Evolutionary conservation across 140 eudicot species (phyloP), one percentile per base, ranked within the genome.

Genomic region (Bidens hawaiensis): DNA sequence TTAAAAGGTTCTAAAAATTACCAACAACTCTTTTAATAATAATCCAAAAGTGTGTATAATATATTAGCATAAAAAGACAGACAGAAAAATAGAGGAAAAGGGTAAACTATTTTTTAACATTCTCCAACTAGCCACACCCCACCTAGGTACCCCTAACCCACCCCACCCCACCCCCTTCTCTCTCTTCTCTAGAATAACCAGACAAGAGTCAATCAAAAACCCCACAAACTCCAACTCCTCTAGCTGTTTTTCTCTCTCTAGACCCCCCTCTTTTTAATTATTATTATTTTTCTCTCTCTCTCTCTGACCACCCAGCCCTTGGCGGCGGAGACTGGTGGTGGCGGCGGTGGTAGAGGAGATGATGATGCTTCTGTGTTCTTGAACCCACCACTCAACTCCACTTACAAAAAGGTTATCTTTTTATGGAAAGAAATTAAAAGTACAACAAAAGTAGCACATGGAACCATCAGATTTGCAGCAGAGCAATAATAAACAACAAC

Each of bases 121-220:
- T 71, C 71, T 30, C 61, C 68, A 6, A 34, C 53, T 33, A 42
- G 36, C 60, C 54, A 41, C n/a, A n/a, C n/a, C n/a, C n/a, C n/a
- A n/a, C n/a, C n/a, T n/a, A n/a, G n/a, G n/a, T 10, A 46, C 57
- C 45, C 71, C 51, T n/a, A 48, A 4, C 17, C 41, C 13, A 36
- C 23, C 61, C 30, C 67, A 49, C 49, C 42, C 12, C 2, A 26
- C 22, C 33, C 33, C 26, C 50, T 24, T 12, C 24, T 25, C 60
- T 14, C 77, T 27, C 58, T 18, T 52, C 36, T 62, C 45, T 56
- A 55, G 55, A 60, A n/a, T 51, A 36, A 59, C 63, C 40, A n/a
- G 83, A 85, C 86, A 78, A 65, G 83, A 74, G 89, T 85, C 89
- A 85, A 82, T 81, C 79, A 69, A 55, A 75, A 82, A 71, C 85